Conservation (phyloP, 1,139 yeast genomes). For the Nematodospora anomalae region DNA sequence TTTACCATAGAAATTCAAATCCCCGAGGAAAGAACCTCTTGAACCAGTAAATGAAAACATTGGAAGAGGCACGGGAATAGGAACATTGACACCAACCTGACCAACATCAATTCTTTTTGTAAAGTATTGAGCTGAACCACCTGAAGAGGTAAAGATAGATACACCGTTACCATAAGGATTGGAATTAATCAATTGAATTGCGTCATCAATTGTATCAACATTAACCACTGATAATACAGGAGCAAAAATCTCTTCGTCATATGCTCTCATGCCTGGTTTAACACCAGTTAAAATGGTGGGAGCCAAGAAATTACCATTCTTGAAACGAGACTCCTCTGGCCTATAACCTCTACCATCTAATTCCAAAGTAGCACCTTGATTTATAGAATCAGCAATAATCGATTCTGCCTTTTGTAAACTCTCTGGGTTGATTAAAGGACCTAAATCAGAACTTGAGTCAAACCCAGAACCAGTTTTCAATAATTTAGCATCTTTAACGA, state of each 20-base stretch:
- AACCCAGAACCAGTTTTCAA: constrained; percentile 70
- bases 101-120: constrained; percentile 72
- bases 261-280: constrained; percentile 69
- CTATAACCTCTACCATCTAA: constrained; percentile 64
- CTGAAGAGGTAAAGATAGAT: constrained; percentile 68
- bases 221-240: constrained; percentile 69
- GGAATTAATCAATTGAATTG: constrained; percentile 61
- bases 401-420: constrained; percentile 54
- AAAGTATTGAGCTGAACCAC: constrained; percentile 69
- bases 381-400: constrained; percentile 56
- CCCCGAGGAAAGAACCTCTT: constrained; percentile 76
- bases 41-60: constrained; percentile 82
- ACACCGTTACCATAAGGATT: constrained; percentile 77
- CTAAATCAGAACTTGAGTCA: constrained; percentile 60
- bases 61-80: constrained; percentile 83
- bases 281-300: constrained; percentile 68
- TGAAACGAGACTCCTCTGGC: constrained; percentile 45
- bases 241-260: constrained; percentile 76
- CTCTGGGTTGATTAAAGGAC: constrained; percentile 69
- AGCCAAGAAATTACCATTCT: constrained; percentile 72
- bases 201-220: constrained; percentile 70
- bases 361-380: constrained; percentile 57
- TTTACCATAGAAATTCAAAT: constrained; percentile 77
- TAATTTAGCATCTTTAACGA: constrained; percentile 56
- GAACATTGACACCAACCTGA: constrained; percentile 78